phyloP scores from a whole-genome alignment of 2,329 filamentous ascomycete species.

The Botryotinia narcissicola region DNA sequence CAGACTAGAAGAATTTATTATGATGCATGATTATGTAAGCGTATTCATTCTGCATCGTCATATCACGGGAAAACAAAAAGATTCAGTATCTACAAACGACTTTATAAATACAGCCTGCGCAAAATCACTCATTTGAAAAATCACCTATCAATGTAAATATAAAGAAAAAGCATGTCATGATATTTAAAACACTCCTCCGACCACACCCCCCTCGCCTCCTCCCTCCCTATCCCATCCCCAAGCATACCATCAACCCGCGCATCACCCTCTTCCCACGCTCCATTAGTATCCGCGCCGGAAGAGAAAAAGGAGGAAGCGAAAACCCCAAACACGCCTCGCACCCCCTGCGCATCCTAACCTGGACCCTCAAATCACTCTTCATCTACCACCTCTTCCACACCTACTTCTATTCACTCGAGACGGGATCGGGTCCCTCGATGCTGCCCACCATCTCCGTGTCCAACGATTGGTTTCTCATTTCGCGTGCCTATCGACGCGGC shows the following conservation, averaged over 20 bases:
- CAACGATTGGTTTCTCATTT: constrained; percentile 68
- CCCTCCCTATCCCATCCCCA: background rate
- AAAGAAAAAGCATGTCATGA: constrained; percentile 24
- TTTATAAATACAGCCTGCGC: background rate
- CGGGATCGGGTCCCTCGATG: constrained; percentile 78
- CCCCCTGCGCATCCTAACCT: constrained; percentile 45
- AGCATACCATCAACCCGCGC: constrained; percentile 11
- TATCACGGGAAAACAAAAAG: constrained; percentile 15
- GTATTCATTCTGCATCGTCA: background rate
- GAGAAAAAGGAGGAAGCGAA: background rate
- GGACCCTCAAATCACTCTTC: constrained; percentile 48
- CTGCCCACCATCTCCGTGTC: constrained; percentile 72
- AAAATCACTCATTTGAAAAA: background rate
- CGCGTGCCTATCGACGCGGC: constrained; percentile 66
- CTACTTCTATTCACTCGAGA: constrained; percentile 60
- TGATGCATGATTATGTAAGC: constrained; percentile 10
- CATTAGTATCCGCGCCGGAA: constrained; percentile 9
- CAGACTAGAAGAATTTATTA: constrained; percentile 2
- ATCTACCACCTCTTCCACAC: constrained; percentile 52
- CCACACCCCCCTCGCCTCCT: background rate
- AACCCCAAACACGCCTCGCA: constrained; percentile 21
- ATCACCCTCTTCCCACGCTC: constrained; percentile 7
- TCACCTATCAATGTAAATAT: background rate
- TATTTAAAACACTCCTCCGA: constrained; percentile 8
- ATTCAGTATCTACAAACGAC: background rate